phyloP scores from a whole-genome alignment of 108 stramenopile genomes.

The Cylindrotheca fusiformis region DNA sequence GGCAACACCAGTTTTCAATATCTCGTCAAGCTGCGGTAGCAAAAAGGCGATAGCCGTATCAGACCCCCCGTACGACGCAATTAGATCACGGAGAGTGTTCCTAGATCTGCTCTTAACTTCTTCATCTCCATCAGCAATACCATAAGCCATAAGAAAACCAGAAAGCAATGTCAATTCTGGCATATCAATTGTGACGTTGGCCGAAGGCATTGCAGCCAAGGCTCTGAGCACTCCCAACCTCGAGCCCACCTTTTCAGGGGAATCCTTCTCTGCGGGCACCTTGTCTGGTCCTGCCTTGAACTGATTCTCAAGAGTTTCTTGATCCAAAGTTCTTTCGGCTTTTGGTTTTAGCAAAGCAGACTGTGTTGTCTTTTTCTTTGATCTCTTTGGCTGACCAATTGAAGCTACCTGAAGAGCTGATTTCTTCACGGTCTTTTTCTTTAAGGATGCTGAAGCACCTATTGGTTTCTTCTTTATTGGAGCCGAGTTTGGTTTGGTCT shows the following conservation, averaged over 20 bases:
- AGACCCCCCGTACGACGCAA: constrained; percentile 64
- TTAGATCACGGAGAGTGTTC: constrained; percentile 69
- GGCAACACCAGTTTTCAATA: constrained; percentile 67
- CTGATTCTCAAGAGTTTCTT: constrained; percentile 61
- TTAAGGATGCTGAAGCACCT: constrained; percentile 27
- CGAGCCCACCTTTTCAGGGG: constrained; percentile 58
- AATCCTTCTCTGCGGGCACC: constrained; percentile 59
- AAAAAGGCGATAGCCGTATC: constrained; percentile 79
- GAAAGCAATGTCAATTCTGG: constrained; percentile 60
- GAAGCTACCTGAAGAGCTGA: constrained; percentile 46
- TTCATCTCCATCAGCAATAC: constrained; percentile 78
- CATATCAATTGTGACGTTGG: constrained; percentile 58
- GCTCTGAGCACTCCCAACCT: constrained; percentile 73
- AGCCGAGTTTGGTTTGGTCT: constrained; percentile 6
- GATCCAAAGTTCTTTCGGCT: constrained; percentile 69
- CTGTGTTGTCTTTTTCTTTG: constrained; percentile 49
- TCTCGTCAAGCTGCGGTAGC: constrained; percentile 74
- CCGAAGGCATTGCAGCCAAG: constrained; percentile 55
- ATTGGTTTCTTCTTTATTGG: constrained; percentile 26
- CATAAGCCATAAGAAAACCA: constrained; percentile 79
- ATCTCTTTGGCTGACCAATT: constrained; percentile 63
- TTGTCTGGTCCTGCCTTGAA: constrained; percentile 47
- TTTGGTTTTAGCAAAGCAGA: constrained; percentile 70
- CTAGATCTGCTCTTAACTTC: constrained; percentile 60
- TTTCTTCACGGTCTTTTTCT: constrained; percentile 54